Base-by-base conservation (phyloP, 176 grass and related monocot genomes). In the Eremochloa ophiuroides region DNA sequence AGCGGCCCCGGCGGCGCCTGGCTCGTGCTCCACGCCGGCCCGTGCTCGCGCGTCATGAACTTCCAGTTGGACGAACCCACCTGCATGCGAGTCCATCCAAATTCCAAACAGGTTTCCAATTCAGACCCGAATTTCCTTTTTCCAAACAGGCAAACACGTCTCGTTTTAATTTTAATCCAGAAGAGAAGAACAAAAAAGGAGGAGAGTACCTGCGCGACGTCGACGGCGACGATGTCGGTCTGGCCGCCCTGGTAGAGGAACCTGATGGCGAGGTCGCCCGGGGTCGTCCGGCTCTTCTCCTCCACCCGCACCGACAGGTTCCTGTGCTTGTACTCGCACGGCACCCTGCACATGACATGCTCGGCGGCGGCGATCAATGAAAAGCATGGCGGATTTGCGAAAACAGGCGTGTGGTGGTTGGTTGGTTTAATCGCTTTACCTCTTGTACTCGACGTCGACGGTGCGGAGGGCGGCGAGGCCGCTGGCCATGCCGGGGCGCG, bases 211-310 rank as follows among this genome's bases (percentile, higher is more conserved):
- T 84, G 68, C 0, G 96, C 93, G 25, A 99, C 92, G 85, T 99
- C 96, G 25, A 95, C 96, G 55, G 82, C 93, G 5, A 95, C 87
- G 73, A 99, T 99, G 83, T 99, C 96, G 16, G 96, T 99, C 34
- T 99, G 96, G 34, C 96, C 93, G 64, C 96, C 93, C 58, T 99
- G 96, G 86, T 91, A 93, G 77, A 99, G 77, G 83, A 99, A 95
- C 55, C 84, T 74, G 78, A 95, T 79, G 72, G 93, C 61, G 28
- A 99, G 66, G 41, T 93, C 38, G 79, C 47, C 76, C 16, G 88
- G 96, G 16, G 10, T n/a, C 63, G 29, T 39, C n/a, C n/a, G 69
- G 67, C 88, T 93, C 29, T 58, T 82, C 68, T 91, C 68, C 22
- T 99, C 88, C 73, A 99, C 93, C 72, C 88, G 61, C 40, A 95